A percentile compares a stretch with the other conserved stretches of the same genome.
These are phyloP conservation scores for Acarospora socialis DNA, from an alignment of 2,329 filamentous ascomycete species.

Conservation along the genomic window DNA sequence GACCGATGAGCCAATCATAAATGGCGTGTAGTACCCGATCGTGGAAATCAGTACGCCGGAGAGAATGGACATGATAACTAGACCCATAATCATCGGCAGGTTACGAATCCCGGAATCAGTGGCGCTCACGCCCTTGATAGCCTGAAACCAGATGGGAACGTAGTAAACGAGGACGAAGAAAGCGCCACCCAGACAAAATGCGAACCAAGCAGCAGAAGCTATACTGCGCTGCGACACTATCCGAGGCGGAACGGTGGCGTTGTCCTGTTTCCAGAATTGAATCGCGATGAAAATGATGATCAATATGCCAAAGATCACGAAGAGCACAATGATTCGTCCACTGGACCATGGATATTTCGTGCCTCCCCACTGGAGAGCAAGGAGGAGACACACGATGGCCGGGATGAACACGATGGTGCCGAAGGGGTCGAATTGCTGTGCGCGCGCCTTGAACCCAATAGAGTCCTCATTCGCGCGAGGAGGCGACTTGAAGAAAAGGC, in stretches of 20 bases:
- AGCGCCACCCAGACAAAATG: constrained; percentile 23
- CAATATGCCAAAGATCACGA: constrained; percentile 22
- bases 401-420: constrained; percentile 14
- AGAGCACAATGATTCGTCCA: constrained; percentile 11
- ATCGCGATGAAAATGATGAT: constrained; percentile 33
- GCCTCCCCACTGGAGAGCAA: constrained; percentile 19
- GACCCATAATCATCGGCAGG: constrained; percentile 25
- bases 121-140: constrained; percentile 28
- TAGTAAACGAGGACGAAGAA: constrained; percentile 29
- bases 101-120: constrained; percentile 32
- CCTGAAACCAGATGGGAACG: constrained; percentile 35
- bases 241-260: constrained; percentile 35
- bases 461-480: constrained; percentile 11
- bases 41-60: constrained; percentile 21
- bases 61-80: constrained; percentile 23
- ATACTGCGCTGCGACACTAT: constrained; percentile 34
- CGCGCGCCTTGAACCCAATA: constrained; percentile 5
- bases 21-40: constrained; percentile 28
- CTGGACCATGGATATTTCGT: constrained; percentile 13
- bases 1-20: constrained; percentile 23
- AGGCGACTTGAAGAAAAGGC: constrained; percentile 33
- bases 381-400: constrained; percentile 15
- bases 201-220: constrained; percentile 20
- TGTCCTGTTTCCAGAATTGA: constrained; percentile 33
- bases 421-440: constrained; percentile 15